A percentile compares a stretch with the other conserved stretches of the same genome.
Conservation (phyloP, 2,329 filamentous ascomycete genomes). For the Talaromyces funiculosus region DNA sequence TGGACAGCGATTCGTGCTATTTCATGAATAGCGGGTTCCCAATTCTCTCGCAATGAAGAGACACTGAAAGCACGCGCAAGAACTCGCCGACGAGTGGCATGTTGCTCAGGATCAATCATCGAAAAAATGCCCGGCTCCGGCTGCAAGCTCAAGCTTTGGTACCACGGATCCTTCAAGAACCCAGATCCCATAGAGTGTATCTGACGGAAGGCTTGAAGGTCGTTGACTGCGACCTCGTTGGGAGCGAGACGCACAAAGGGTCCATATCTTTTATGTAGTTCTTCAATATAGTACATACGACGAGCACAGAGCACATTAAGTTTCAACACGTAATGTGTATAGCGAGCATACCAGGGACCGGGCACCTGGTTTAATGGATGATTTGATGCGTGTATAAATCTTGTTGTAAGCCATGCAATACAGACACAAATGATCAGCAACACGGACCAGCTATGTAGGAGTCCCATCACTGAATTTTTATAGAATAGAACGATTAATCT, state of each 20-base stretch:
- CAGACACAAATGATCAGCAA: too few species aligned
- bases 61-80: constrained; percentile 26
- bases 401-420: too few species aligned
- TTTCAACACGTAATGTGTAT: too few species aligned
- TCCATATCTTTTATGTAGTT: constrained; percentile 12
- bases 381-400: too few species aligned
- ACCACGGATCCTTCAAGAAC: constrained; percentile 32
- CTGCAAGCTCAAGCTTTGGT: constrained; percentile 20
- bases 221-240: constrained; percentile 32
- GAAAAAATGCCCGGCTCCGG: constrained; percentile 34
- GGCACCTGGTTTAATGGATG: too few species aligned
- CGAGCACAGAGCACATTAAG: too few species aligned
- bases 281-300: too few species aligned
- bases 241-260: constrained; percentile 28
- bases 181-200: constrained; percentile 30
- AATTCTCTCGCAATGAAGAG: constrained; percentile 19
- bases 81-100: constrained; percentile 40
- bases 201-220: constrained; percentile 26
- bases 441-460: too few species aligned
- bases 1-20: too few species aligned
- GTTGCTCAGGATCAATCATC: constrained; percentile 35
- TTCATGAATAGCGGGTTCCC: constrained; percentile 41
- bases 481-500: too few species aligned
- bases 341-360: too few species aligned
- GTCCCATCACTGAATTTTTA: too few species aligned